Evolutionary conservation across 2,329 filamentous ascomycete genomes (phyloP).

Genomic region (Aphanocladium album): DNA sequence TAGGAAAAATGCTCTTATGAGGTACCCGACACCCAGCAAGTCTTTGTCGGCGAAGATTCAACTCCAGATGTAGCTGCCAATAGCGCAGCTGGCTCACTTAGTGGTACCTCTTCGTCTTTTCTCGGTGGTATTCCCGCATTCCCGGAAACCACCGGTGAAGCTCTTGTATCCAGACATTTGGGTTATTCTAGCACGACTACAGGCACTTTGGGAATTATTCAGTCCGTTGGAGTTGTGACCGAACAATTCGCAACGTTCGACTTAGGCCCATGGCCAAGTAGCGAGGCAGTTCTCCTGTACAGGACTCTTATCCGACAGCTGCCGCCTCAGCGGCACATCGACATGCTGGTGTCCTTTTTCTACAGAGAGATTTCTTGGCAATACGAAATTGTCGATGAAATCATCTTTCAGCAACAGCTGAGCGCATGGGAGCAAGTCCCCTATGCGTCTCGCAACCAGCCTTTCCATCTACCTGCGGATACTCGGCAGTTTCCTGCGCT

Average conservation of each 20-base stretch:
- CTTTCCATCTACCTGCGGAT: neutral
- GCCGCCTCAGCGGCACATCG: slow-evolving; percentile 5
- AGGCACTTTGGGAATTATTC: neutral
- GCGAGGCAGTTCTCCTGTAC: slow-evolving; percentile 1
- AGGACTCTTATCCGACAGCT: slow-evolving; percentile 6
- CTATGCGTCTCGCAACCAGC: slow-evolving; percentile 8
- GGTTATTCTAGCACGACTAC: neutral
- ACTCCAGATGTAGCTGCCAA: neutral
- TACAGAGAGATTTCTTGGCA: slow-evolving; percentile 13
- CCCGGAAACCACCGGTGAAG: neutral
- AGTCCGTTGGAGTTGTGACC: neutral
- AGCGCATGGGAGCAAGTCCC: slow-evolving; percentile 3
- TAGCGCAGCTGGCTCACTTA: neutral
- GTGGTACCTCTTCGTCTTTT: neutral
- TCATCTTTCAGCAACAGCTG: slow-evolving; percentile 8
- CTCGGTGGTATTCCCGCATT: neutral
- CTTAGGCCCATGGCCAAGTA: neutral
- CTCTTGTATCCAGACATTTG: neutral
- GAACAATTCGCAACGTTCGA: neutral
- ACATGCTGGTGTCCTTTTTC: slow-evolving; percentile 11
- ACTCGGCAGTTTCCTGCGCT: slow-evolving; percentile 11
- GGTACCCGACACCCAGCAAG: neutral
- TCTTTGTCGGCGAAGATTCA: neutral
- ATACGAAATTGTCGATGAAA: slow-evolving; percentile 14
- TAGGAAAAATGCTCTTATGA: slow-evolving; percentile 12